Evolutionary conservation across 2,329 filamentous ascomycete genomes (phyloP), one percentile per base, ranked within the genome.

Genomic region (Xylaria sp.): DNA sequence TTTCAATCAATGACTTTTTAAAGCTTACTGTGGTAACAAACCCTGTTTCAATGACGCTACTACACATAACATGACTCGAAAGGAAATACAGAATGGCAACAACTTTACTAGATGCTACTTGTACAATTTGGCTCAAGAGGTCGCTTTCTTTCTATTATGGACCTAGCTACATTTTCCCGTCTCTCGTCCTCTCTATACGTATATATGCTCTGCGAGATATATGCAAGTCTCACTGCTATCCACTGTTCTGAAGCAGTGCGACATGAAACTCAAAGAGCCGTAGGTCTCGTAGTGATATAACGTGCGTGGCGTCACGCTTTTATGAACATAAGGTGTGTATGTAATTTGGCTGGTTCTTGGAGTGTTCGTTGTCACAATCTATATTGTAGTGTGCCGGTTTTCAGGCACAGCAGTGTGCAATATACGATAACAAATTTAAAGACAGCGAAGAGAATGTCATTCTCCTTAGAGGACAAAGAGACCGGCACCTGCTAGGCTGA

Each of bases 401-500:
- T 25, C 1, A 25, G 12, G 21, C 46, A 50, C 14, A 37, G 14
- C 33, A 14, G 8, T 4, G 38, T 38, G 21, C 21, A 21, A 53
- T 31, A 51, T 33, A 33, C 40, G n/a, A 17, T 2, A 25, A 23
- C 9, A 40, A 19, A 47, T 19, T 19, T 17, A 8, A 12, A 17
- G 19, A 43, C 45, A 31, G 40, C 19, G 37, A 28, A 47, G 9
- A 40, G 31, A 12, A 38, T 25, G n/a, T 15, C 11, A 28, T 37
- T 5, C 25, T 17, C 31, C 31, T 63, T 69, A 74, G 42, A 70
- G 53, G 7, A 68, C 37, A 35, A 75, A 53, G 4, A 75, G 28
- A 5, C 68, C 67, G 17, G 65, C 70, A n/a, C 73, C 72, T 35
- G 72, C 50, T 12, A 75, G 25, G 28, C 70, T 69, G 42, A 69